Percentiles rank a stretch among this genome's conserved stretches.
These are phyloP conservation scores for Kregervanrija fluxuum DNA, from an alignment of 805 yeast genomes.

Conservation along the genomic window DNA sequence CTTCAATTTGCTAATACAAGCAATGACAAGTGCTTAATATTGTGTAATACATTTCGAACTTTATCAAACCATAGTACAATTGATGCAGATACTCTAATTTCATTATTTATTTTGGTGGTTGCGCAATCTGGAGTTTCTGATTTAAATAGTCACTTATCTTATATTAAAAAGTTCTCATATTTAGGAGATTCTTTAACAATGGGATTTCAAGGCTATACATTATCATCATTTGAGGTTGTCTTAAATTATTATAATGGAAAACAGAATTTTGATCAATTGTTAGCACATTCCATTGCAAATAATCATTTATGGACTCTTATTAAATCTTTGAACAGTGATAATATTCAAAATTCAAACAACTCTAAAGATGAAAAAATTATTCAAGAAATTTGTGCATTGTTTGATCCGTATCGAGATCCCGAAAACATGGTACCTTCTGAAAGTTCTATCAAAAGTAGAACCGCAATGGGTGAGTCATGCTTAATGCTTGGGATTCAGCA, in stretches of 20 bases:
- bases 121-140: slow-evolving; percentile 52
- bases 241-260: slow-evolving; percentile 48
- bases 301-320: slow-evolving; percentile 47
- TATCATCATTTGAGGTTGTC: slow-evolving; percentile 82
- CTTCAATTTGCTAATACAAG: slow-evolving; percentile 41
- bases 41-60: slow-evolving; percentile 45
- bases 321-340: slow-evolving; percentile 22
- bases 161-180: slow-evolving; percentile 54
- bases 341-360: slow-evolving; percentile 16
- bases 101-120: slow-evolving; percentile 65
- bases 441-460: slow-evolving; percentile 30
- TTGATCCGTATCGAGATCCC: slow-evolving; percentile 11
- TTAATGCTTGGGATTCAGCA: slow-evolving; percentile 54
- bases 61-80: slow-evolving; percentile 39
- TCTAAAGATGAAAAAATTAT: slow-evolving; percentile 12
- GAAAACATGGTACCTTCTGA: slow-evolving; percentile 11
- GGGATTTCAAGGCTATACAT: slow-evolving; percentile 68
- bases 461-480: slow-evolving; percentile 63
- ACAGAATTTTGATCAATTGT: slow-evolving; percentile 31
- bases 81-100: slow-evolving; percentile 78
- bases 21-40: slow-evolving; percentile 37
- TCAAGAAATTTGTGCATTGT: slow-evolving; percentile 7
- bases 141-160: slow-evolving; percentile 56
- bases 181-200: slow-evolving; percentile 33
- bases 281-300: slow-evolving; percentile 39